These are phyloP conservation scores for Epichloe gansuensis DNA, from an alignment of 2,329 filamentous ascomycete species.

Conservation along the genomic window DNA sequence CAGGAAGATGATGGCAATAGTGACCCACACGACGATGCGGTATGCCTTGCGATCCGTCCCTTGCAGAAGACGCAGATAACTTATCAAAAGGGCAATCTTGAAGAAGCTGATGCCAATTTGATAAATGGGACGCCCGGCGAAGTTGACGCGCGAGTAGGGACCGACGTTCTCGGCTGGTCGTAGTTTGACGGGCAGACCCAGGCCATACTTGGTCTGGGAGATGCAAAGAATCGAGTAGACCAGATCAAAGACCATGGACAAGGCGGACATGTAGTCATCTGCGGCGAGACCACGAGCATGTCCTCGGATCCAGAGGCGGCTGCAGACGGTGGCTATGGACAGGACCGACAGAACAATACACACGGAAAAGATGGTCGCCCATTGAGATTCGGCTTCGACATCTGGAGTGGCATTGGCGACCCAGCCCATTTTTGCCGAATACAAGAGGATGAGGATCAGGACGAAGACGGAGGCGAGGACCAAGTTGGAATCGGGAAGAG, in stretches of 20 bases:
- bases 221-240: constrained; percentile 38
- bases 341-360: constrained; percentile 31
- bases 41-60: constrained; percentile 33
- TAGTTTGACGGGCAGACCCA: constrained; percentile 31
- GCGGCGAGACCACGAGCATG: constrained; percentile 29
- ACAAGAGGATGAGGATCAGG: neutral
- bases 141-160: constrained; percentile 37
- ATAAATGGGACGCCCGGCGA: constrained; percentile 39
- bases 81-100: constrained; percentile 40
- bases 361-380: constrained; percentile 34
- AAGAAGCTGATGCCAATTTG: constrained; percentile 43
- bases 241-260: constrained; percentile 32
- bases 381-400: constrained; percentile 34
- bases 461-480: neutral
- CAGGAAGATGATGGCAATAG: constrained; percentile 29
- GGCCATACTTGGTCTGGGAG: constrained; percentile 38
- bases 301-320: constrained; percentile 29
- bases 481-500: neutral
- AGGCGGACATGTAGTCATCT: constrained; percentile 31
- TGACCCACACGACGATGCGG: constrained; percentile 29
- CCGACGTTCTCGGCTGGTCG: constrained; percentile 31
- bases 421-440: constrained; percentile 31
- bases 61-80: constrained; percentile 37
- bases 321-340: constrained; percentile 27
- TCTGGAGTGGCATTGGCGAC: constrained; percentile 35